Base-by-base conservation (phyloP, 164 flowering plant genomes). In the Annona cherimola region DNA sequence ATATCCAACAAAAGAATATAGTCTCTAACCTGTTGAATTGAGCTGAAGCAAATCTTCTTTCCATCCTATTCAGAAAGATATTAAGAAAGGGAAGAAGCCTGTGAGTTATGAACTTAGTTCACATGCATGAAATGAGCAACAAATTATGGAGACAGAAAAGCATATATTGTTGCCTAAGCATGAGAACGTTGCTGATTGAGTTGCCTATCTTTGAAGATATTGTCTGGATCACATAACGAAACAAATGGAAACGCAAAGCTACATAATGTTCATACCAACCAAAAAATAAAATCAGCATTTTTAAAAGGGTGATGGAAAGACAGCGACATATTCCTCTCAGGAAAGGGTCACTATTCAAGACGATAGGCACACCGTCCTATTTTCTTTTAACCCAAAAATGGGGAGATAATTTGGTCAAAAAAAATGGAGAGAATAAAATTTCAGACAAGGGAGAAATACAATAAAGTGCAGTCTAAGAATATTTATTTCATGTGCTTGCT, bases 1-100 rank as follows among this genome's bases (percentile, higher is more conserved):
- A 59, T 59, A 61, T 9, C 59, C 2, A 74, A 2, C 40, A 73
- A 40, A 61, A 16, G 39, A 60, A 43, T 35, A 11, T 50, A 8
- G 57, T 71, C 44, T 55, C 80, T 70, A 73, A 95, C 99, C 94
- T 95, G 99, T 69, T 96, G 88, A 61, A 96, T 74, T 66, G 93
- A 78, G 84, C 86, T 86, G 67, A 81, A 42, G 74, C 95, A 88
- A 7, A 85, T 68, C 75, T 78, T 76, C 75, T 77, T 82, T 71
- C 87, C 84, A 69, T 86, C 89, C 99, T 92, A 86, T 50, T 50
- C 57, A 50, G 57, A 50, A 50, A 74, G 71, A 79, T 45, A 42
- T 11, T 40, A 69, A 11, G 69, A 66, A 66, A 66, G 12, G 20
- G 63, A 61, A 20, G 8, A 18, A 61, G 7, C 63, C 63, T 61